Percentiles rank a stretch among this genome's conserved stretches.
Conservation (phyloP, 805 yeast genomes). For the Candida michaelii region DNA sequence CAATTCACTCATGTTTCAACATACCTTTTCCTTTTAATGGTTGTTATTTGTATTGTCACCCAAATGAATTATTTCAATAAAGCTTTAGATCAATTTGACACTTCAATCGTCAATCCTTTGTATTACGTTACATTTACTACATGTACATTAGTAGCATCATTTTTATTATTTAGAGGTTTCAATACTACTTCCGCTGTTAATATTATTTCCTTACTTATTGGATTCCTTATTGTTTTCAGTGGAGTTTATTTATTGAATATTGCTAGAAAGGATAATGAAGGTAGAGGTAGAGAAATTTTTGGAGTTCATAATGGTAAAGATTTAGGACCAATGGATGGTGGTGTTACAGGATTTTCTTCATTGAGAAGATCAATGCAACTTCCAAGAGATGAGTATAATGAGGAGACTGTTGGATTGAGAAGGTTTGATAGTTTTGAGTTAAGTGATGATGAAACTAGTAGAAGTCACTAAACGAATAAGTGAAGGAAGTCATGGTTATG, state of each 20-base stretch:
- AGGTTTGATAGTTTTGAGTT: slow-evolving; percentile 63
- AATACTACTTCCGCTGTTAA: slow-evolving; percentile 79
- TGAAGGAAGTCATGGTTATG: too few relatives aligned
- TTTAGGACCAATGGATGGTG: slow-evolving; percentile 74
- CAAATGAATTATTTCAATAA: slow-evolving; percentile 94
- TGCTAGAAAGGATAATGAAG: slow-evolving; percentile 62
- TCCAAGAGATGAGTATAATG: slow-evolving; percentile 44
- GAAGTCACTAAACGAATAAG: background rate
- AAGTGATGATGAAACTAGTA: slow-evolving; percentile 37
- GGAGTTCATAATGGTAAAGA: slow-evolving; percentile 55
- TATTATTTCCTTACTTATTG: slow-evolving; percentile 77
- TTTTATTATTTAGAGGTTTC: slow-evolving; percentile 82
- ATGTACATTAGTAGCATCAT: slow-evolving; percentile 81
- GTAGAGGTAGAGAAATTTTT: slow-evolving; percentile 53
- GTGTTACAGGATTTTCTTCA: slow-evolving; percentile 69
- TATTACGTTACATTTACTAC: slow-evolving; percentile 92
- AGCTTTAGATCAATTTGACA: slow-evolving; percentile 90
- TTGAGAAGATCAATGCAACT: slow-evolving; percentile 75
- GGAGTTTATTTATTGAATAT: slow-evolving; percentile 85
- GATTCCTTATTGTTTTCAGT: slow-evolving; percentile 81
- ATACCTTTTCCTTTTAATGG: slow-evolving; percentile 75
- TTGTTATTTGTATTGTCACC: slow-evolving; percentile 76
- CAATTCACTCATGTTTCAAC: slow-evolving; percentile 86
- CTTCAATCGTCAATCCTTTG: slow-evolving; percentile 86
- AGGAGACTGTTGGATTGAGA: slow-evolving; percentile 54